These are phyloP conservation scores for Mycena rebaudengoi DNA, from an alignment of 768 basidiomycete genomes.

Conservation along the genomic window DNA sequence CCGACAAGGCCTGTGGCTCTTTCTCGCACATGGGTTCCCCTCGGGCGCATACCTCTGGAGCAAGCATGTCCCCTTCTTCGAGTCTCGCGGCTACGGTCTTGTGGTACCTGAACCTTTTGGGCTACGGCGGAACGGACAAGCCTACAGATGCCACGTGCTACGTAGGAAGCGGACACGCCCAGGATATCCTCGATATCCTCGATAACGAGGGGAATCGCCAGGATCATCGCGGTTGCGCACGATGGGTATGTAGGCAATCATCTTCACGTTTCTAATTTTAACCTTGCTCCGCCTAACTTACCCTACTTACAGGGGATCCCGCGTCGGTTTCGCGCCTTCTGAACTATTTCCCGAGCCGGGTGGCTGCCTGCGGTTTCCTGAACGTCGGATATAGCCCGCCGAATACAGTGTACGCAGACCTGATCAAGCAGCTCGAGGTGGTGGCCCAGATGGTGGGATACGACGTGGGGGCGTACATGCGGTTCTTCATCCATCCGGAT, in stretches of 20 bases:
- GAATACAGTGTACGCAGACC: constrained; percentile 27
- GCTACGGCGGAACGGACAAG: constrained; percentile 58
- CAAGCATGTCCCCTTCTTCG: constrained; percentile 46
- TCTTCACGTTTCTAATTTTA: no score
- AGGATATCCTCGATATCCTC: constrained; percentile 52
- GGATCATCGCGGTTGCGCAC: constrained; percentile 49
- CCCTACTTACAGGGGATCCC: constrained; percentile 55
- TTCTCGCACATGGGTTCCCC: constrained; percentile 59
- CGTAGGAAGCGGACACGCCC: constrained; percentile 37
- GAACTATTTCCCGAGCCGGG: constrained; percentile 46
- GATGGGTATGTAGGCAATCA: constrained; percentile 40
- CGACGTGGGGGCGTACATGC: constrained; percentile 10
- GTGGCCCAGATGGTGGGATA: not conserved
- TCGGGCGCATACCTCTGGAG: constrained; percentile 49
- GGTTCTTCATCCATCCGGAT: constrained; percentile 33
- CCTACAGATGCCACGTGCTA: constrained; percentile 48
- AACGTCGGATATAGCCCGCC: constrained; percentile 41
- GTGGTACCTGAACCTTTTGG: constrained; percentile 60
- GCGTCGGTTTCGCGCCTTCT: constrained; percentile 43
- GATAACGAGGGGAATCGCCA: constrained; percentile 43
- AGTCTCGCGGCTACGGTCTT: constrained; percentile 49
- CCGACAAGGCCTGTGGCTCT: constrained; percentile 43
- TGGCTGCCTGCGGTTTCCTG: constrained; percentile 51
- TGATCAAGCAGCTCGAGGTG: constrained; percentile 23
- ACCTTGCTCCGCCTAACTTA: no score